Percentiles rank a stretch among this genome's conserved stretches.
These are phyloP conservation scores for Phoma sp. DNA, from an alignment of 2,329 filamentous ascomycete species.

Conservation along the genomic window DNA sequence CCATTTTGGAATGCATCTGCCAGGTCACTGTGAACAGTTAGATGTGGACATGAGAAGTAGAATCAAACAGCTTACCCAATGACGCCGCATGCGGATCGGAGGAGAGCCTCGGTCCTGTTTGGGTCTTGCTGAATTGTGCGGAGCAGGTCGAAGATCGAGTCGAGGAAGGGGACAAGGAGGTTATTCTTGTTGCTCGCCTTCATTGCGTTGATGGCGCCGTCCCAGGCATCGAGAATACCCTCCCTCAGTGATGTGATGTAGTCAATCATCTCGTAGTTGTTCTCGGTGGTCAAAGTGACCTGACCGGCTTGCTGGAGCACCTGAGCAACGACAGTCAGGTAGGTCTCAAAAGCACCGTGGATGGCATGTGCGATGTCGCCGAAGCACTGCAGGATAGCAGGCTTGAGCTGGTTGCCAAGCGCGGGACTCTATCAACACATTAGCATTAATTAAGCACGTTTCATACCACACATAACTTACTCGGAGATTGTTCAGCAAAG, in stretches of 20 bases:
- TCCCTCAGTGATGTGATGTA: slow-evolving; percentile 95
- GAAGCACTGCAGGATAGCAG: slow-evolving; percentile 96
- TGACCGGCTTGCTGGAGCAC: slow-evolving; percentile 91
- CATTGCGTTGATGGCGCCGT: slow-evolving; percentile 94
- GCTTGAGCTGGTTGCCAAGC: slow-evolving; percentile 96
- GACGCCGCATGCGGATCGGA: slow-evolving; percentile 95
- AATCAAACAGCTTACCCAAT: slow-evolving; percentile 70
- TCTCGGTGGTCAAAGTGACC: slow-evolving; percentile 79
- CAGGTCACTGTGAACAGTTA: slow-evolving; percentile 73
- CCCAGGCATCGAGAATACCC: slow-evolving; percentile 99
- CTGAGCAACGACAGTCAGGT: slow-evolving; percentile 88
- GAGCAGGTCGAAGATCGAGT: slow-evolving; percentile 86
- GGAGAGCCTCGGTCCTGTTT: slow-evolving; percentile 88
- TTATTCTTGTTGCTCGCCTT: slow-evolving; percentile 78
- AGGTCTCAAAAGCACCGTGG: slow-evolving; percentile 87
- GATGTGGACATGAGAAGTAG: slow-evolving; percentile 12
- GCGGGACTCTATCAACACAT: slow-evolving; percentile 68
- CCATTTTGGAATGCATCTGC: slow-evolving; percentile 93
- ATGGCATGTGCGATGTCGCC: slow-evolving; percentile 97
- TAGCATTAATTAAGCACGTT: neutral
- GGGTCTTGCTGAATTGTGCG: slow-evolving; percentile 79
- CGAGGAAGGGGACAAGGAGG: slow-evolving; percentile 77
- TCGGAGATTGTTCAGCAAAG: slow-evolving; percentile 87
- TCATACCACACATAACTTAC: slow-evolving; percentile 55
- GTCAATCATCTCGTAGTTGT: slow-evolving; percentile 93